Base-by-base conservation (phyloP, 805 yeast genomes). In the Yarrowia bubula region DNA sequence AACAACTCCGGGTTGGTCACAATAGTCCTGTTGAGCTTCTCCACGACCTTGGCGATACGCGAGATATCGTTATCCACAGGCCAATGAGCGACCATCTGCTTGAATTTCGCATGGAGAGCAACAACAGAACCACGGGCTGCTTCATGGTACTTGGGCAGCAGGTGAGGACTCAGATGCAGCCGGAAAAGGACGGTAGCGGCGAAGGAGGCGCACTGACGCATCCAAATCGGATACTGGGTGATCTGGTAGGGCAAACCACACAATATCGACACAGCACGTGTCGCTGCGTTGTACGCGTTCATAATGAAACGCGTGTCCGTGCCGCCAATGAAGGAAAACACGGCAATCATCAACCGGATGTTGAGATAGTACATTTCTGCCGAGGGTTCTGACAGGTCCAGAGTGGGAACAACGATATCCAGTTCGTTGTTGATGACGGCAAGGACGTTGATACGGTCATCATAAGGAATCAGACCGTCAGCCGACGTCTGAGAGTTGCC, bases 51-150 rank as follows among this genome's bases (percentile, higher is more conserved):
- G 1, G 98, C 97, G 0, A 96, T 89, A 74, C 98, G 81, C 1
- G 96, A 87, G 37, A 92, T 88, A 75, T 92, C 98, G 76, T 90
- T 92, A 67, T 90, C 90, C 43, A 92, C 89, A 58, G 88, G 89
- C 98, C 98, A 92, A 7, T 96, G 92, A 3, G 95, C 87, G 42
- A 91, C 79, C 75, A 93, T 92, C 72, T 92, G 92, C 75, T 97
- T 81, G 74, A 85, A 90, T 50, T 92, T 77, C 73, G 97, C 80
- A 75, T 92, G 97, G 2, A 91, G 96, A 0, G 97, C 92, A 13
- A 92, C 97, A 70, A 92, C 89, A 4, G 96, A 89, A 75, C 92
- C 97, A 69, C 98, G 82, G 1, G 97, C 92, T 35, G 96, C 88
- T 71, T 91, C 96, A 46, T 90, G 84, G 72, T 87, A 90, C 75